These are phyloP conservation scores for Neoboletus magnificus DNA, from an alignment of 768 basidiomycete species.

Conservation along the genomic window DNA sequence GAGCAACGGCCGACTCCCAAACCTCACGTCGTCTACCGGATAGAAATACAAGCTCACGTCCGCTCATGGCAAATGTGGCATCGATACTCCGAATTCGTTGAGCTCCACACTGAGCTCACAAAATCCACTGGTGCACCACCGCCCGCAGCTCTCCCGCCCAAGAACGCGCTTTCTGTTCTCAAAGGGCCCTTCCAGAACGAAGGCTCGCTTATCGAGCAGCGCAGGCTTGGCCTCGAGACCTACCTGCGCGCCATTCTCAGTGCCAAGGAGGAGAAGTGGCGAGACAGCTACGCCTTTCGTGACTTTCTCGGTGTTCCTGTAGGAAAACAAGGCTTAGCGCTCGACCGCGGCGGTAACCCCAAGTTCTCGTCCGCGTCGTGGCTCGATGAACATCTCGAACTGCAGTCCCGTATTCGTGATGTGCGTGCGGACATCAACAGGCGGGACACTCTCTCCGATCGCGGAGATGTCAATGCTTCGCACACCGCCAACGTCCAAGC, in stretches of 20 bases:
- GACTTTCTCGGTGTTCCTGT: constrained; percentile 86
- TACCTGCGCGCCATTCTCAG: constrained; percentile 87
- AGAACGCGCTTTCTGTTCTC: constrained; percentile 71
- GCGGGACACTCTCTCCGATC: constrained; percentile 78
- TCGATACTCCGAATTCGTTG: constrained; percentile 92
- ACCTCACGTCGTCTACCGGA: constrained; percentile 76
- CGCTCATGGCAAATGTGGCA: constrained; percentile 93
- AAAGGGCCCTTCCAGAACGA: constrained; percentile 49
- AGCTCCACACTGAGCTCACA: constrained; percentile 77
- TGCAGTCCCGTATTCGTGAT: constrained; percentile 74
- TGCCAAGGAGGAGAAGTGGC: constrained; percentile 79
- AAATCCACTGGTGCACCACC: constrained; percentile 79
- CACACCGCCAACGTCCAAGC: constrained; percentile 81
- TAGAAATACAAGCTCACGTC: constrained; percentile 83
- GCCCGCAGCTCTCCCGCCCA: constrained; percentile 78
- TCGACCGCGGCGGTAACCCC: constrained; percentile 27
- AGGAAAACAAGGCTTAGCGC: constrained; percentile 44
- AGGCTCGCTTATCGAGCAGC: constrained; percentile 68
- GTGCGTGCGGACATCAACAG: constrained; percentile 85
- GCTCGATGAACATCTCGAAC: constrained; percentile 83
- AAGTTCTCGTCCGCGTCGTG: constrained; percentile 77
- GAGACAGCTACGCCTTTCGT: constrained; percentile 72
- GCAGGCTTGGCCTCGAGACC: constrained; percentile 69
- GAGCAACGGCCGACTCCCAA: constrained; percentile 71
- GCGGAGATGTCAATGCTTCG: constrained; percentile 68